These are phyloP conservation scores for Colletotrichum falcatum DNA, from an alignment of 2,329 filamentous ascomycete species.

Conservation along the genomic window DNA sequence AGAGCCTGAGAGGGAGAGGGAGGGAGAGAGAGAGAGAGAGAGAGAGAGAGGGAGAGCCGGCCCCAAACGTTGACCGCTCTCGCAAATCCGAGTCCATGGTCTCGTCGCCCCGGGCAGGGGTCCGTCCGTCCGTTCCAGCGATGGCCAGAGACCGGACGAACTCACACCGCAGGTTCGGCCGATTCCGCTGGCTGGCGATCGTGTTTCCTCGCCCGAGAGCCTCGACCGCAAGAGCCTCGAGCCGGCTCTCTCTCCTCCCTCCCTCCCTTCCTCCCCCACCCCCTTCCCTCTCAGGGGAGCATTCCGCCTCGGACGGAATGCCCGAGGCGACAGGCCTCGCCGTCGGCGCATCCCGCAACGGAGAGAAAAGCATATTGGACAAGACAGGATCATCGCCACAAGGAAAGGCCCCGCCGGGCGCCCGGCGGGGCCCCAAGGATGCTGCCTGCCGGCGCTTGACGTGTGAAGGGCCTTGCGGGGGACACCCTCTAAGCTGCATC, in stretches of 20 bases:
- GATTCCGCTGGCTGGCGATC: not conserved
- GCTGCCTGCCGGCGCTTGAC: not conserved
- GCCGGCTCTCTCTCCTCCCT: not conserved
- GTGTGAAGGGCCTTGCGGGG: not conserved
- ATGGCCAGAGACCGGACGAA: not conserved
- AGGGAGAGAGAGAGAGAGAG: not conserved
- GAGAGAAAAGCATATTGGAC: not conserved
- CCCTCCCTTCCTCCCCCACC: too few species aligned
- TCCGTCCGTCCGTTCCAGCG: not conserved
- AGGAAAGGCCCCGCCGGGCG: not conserved
- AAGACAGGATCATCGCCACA: not conserved
- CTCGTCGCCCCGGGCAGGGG: slow-evolving; percentile 3
- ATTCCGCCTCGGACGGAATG: not conserved
- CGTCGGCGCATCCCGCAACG: not conserved
- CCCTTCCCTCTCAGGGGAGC: not conserved
- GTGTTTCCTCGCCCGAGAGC: not conserved
- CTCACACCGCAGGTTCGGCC: slow-evolving; percentile 33
- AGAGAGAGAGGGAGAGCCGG: not conserved
- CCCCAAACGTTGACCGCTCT: slow-evolving; percentile 8
- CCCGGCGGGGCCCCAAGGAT: not conserved
- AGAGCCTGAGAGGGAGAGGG: too few species aligned
- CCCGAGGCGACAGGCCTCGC: slow-evolving; percentile 9
- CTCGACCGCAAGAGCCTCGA: not conserved
- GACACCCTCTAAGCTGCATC: not conserved
- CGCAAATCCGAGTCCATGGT: not conserved